A percentile compares a stretch with the other conserved stretches of the same genome.
Conservation (phyloP, 2,329 filamentous ascomycete genomes). For the Clonostachys rhizophaga region DNA sequence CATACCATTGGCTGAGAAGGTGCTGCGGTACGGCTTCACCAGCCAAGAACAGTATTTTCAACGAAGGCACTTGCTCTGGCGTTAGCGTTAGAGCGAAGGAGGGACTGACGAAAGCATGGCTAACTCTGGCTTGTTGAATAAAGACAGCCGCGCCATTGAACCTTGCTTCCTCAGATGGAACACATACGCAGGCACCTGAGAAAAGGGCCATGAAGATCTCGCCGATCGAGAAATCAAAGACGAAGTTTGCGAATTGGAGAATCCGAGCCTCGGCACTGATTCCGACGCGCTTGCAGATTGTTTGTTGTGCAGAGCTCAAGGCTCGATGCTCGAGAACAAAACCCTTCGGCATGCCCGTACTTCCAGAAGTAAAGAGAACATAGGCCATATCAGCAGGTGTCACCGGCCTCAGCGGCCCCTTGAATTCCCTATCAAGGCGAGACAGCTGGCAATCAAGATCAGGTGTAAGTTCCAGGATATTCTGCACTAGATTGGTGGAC, state of each 20-base stretch:
- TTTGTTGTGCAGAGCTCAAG: neutral
- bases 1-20: conserved; percentile 8
- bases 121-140: neutral
- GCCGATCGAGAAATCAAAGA: conserved; percentile 1
- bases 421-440: no score
- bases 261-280: neutral
- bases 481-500: neutral
- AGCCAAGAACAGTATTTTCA: conserved; percentile 2
- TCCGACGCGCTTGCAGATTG: neutral
- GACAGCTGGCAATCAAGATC: neutral
- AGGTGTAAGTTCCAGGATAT: neutral
- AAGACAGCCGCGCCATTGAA: neutral
- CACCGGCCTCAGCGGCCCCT: neutral
- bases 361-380: conserved; percentile 8
- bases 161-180: conserved; percentile 1
- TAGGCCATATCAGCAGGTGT: conserved; percentile 3
- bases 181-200: neutral
- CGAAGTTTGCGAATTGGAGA: conserved; percentile 2
- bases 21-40: conserved; percentile 7
- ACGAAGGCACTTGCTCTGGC: conserved; percentile 1
- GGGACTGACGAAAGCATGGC: neutral
- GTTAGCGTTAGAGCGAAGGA: neutral
- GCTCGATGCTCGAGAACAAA: conserved; percentile 4
- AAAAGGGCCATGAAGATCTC: conserved; percentile 1
- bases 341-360: conserved; percentile 8